Base-by-base conservation (phyloP, 1,139 yeast species). In the Sugiyamaella novakii region DNA sequence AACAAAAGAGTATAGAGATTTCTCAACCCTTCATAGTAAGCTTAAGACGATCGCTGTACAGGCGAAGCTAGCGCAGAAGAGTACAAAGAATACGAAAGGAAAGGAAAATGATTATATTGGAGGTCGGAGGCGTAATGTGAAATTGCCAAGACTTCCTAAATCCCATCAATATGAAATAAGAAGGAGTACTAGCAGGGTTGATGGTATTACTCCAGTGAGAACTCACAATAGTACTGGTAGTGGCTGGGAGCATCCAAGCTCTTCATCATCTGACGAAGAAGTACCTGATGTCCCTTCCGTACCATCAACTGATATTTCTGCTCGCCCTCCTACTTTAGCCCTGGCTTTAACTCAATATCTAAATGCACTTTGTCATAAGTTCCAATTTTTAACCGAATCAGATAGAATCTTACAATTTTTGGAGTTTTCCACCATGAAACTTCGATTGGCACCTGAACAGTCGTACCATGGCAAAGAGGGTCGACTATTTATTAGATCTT, bases 401-500 rank as follows among this genome's bases (percentile, higher is more conserved):
- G 88, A 89, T 61, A 75, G 84, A 52, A 65, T 92, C 14, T 86
- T 91, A 60, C 89, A 85, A 55, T 92, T 92, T 64, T 80, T 92
- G 55, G 98, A 92, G 61, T 71, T 92, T 15, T 88, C 97, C 0
- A 95, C 96, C 1, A 79, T 92, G 59, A 87, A 95, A 8, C 81
- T 95, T 18, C 73, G 91, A 42, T 72, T 92, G 39, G 43, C 94
- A 48, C 84, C 88, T 56, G 98, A 92, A 65, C 79, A 81, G 19
- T 86, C 89, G 0, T 85, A 76, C 61, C 81, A 79, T 51, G 96
- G 98, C 1, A 92, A 91, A 60, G 97, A 92, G 68, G 98, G 98
- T 3, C 79, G 81, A 46, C 70, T 92, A 50, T 81, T 86, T 53
- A 78, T 89, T 39, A 81, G 91, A 17, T 84, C 96, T 0, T 80